Conservation (phyloP, 2,329 filamentous ascomycete genomes). For the Tympanopsis confertula region DNA sequence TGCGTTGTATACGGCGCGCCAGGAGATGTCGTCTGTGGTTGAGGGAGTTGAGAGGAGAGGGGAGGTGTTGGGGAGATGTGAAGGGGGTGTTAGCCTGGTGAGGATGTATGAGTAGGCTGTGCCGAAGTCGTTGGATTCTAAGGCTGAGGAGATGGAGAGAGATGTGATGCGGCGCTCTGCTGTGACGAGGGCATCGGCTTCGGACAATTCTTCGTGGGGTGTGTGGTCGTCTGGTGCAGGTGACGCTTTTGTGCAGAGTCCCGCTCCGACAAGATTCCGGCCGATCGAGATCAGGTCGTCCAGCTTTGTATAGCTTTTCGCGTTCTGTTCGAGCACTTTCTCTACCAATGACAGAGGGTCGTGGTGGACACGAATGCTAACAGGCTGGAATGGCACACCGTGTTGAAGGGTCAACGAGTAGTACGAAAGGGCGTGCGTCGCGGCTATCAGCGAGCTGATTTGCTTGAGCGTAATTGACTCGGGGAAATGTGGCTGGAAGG, state of each 20-base stretch:
- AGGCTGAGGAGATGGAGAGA: constrained; percentile 23
- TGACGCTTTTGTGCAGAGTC: constrained; percentile 13
- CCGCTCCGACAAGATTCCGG: constrained; percentile 38
- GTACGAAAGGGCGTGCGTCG: constrained; percentile 53
- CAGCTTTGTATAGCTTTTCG: constrained; percentile 48
- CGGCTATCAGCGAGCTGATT: constrained; percentile 39
- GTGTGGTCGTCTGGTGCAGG: neutral
- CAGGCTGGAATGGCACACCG: constrained; percentile 53
- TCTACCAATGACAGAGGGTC: constrained; percentile 46
- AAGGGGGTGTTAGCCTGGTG: constrained; percentile 31
- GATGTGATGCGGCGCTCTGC: constrained; percentile 31
- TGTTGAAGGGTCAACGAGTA: constrained; percentile 54
- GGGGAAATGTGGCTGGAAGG: constrained; percentile 27
- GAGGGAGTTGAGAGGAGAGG: constrained; percentile 11
- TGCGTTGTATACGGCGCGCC: constrained; percentile 51
- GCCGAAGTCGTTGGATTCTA: constrained; percentile 40
- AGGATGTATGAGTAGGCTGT: constrained; percentile 58
- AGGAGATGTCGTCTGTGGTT: constrained; percentile 42
- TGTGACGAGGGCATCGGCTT: constrained; percentile 16
- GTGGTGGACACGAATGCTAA: constrained; percentile 50
- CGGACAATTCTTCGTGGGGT: neutral
- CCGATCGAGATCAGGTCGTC: constrained; percentile 53
- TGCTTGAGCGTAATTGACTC: constrained; percentile 24
- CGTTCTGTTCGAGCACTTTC: constrained; percentile 50
- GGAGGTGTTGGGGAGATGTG: constrained; percentile 16